These are phyloP conservation scores for Pharnaceum exiguum DNA, from an alignment of 148 eudicot genomes.

Conservation along the genomic window DNA sequence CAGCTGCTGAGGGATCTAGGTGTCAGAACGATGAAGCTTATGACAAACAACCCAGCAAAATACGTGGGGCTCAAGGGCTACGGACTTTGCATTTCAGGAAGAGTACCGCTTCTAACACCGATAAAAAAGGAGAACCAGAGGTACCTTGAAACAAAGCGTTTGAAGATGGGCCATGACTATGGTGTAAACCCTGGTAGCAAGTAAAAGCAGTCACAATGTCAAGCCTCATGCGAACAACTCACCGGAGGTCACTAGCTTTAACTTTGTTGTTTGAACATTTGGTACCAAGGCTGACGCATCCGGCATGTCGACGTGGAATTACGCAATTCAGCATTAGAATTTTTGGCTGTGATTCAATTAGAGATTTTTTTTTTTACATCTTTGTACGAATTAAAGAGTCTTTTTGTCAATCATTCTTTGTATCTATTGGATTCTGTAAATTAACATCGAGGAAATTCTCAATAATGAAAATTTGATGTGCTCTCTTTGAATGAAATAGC, in stretches of 20 bases:
- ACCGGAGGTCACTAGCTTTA: neutral
- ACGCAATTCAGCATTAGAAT: no score
- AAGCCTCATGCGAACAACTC: conserved; percentile 11
- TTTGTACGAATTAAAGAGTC: no score
- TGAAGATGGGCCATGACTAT: conserved; percentile 90
- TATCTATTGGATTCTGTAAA: conserved; percentile 10
- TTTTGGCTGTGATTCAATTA: no score
- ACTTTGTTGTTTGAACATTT: neutral
- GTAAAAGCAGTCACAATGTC: conserved; percentile 29
- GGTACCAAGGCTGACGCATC: neutral
- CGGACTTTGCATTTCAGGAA: conserved; percentile 68
- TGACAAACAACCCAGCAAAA: conserved; percentile 95
- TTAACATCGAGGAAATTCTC: neutral
- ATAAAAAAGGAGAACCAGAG: conserved; percentile 79
- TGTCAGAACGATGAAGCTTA: conserved; percentile 79
- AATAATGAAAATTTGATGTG: neutral
- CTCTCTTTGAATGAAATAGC: conserved; percentile 7
- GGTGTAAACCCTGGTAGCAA: conserved; percentile 33
- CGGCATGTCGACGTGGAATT: no score
- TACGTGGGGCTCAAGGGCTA: conserved; percentile 78
- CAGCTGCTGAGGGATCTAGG: conserved; percentile 89
- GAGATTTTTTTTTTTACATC: no score
- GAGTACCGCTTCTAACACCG: conserved; percentile 81
- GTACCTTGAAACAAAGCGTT: conserved; percentile 79
- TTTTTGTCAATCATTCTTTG: no score